These are phyloP conservation scores for Escallonia herrerae DNA, from an alignment of 129 eudicot species.

Conservation along the genomic window DNA sequence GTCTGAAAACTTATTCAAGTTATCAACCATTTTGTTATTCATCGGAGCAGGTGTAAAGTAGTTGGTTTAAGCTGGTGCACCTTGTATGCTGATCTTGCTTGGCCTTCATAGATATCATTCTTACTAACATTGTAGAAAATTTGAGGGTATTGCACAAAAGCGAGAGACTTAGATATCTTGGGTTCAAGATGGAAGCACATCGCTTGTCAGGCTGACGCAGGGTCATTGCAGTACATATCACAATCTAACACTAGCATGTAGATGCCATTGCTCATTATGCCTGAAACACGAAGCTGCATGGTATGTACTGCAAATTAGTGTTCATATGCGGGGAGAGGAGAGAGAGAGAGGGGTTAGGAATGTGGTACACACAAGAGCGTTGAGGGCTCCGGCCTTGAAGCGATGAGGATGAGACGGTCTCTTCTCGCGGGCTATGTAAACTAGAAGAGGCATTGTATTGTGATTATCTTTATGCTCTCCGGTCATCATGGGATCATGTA, in stretches of 20 bases:
- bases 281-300: conserved; percentile 84
- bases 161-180: conserved; percentile 41
- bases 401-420: conserved; percentile 72
- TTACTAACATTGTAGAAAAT: conserved; percentile 59
- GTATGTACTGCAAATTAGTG: not conserved
- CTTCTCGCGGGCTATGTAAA: conserved; percentile 77
- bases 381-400: conserved; percentile 93
- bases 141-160: conserved; percentile 76
- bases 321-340: not conserved
- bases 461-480: conserved; percentile 20
- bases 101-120: conserved; percentile 76
- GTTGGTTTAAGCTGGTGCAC: conserved; percentile 12
- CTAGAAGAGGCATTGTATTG: conserved; percentile 60
- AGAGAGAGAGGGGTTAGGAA: not conserved
- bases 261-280: conserved; percentile 64
- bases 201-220: conserved; percentile 79
- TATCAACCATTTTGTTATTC: not conserved
- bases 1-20: conserved; percentile 27
- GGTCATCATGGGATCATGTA: conserved; percentile 37
- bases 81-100: conserved; percentile 62
- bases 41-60: too few relatives aligned
- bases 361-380: conserved; percentile 44
- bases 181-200: conserved; percentile 94
- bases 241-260: conserved; percentile 73
- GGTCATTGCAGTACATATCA: conserved; percentile 90